These are phyloP conservation scores for Beauveria sp. DNA, from an alignment of 2,329 filamentous ascomycete species.

Conservation along the genomic window DNA sequence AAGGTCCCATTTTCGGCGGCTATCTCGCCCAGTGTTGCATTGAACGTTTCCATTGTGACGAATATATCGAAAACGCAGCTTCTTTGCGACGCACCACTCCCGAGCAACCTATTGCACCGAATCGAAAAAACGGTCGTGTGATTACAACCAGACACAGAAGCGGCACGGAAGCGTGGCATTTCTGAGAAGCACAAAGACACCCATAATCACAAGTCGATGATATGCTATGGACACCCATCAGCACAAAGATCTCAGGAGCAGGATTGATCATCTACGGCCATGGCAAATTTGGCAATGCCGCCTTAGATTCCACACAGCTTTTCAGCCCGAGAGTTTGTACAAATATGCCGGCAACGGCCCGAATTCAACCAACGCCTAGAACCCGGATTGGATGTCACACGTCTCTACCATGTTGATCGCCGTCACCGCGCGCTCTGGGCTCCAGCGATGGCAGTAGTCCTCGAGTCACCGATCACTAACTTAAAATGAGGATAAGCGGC, in stretches of 20 bases:
- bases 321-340: not conserved
- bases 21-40: not conserved
- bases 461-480: not conserved
- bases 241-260: not conserved
- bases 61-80: not conserved
- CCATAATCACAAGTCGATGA: not conserved
- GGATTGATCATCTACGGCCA: not conserved
- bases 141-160: not conserved
- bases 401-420: constrained; percentile 1
- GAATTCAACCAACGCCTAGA: not conserved
- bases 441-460: constrained; percentile 5
- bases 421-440: not conserved
- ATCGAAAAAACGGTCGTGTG: too few species aligned
- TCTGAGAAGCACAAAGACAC: not conserved
- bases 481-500: not conserved
- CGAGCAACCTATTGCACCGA: not conserved
- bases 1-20: not conserved
- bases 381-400: constrained; percentile 2
- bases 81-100: not conserved
- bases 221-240: too few species aligned
- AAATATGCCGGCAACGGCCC: not conserved
- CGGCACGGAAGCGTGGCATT: too few species aligned
- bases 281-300: not conserved
- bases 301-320: not conserved
- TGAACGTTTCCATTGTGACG: not conserved